Conservation (phyloP, 768 basidiomycete genomes). For the Naganishia friedmannii region DNA sequence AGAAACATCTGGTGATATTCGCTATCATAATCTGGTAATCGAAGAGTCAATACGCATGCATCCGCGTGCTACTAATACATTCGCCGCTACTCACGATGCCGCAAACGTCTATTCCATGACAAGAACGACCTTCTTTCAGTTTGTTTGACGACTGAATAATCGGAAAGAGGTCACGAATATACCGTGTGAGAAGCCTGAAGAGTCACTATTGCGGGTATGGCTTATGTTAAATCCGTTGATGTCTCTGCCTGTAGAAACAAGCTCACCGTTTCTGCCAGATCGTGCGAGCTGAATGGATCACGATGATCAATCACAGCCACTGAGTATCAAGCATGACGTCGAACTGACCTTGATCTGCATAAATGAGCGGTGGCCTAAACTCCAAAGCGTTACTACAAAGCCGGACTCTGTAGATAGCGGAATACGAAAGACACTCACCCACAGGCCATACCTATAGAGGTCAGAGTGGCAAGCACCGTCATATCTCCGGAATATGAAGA, state of each 20-base stretch:
- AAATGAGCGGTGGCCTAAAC: conserved; percentile 47
- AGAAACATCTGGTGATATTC: conserved; percentile 51
- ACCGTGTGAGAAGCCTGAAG: conserved; percentile 51
- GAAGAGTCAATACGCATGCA: neutral
- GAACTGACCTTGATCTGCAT: conserved; percentile 44
- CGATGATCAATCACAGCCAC: neutral
- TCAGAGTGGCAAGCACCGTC: conserved; percentile 20
- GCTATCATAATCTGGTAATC: conserved; percentile 40
- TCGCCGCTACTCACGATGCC: conserved; percentile 33
- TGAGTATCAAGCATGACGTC: neutral
- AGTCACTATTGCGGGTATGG: conserved; percentile 39
- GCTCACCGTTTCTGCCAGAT: conserved; percentile 49
- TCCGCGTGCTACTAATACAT: neutral
- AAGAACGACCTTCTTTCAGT: neutral
- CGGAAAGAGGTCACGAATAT: neutral
- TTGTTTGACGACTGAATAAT: neutral
- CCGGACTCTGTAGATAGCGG: neutral
- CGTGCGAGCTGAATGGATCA: conserved; percentile 33
- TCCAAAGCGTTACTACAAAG: neutral
- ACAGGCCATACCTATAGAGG: conserved; percentile 28
- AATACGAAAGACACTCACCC: conserved; percentile 20
- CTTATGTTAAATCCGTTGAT: neutral
- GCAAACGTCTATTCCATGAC: conserved; percentile 44
- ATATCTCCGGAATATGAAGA: neutral
- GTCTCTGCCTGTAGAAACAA: neutral